Evolutionary conservation across 2,329 filamentous ascomycete genomes (phyloP), one percentile per base, ranked within the genome.

Genomic region (Blastomyces silverae): DNA sequence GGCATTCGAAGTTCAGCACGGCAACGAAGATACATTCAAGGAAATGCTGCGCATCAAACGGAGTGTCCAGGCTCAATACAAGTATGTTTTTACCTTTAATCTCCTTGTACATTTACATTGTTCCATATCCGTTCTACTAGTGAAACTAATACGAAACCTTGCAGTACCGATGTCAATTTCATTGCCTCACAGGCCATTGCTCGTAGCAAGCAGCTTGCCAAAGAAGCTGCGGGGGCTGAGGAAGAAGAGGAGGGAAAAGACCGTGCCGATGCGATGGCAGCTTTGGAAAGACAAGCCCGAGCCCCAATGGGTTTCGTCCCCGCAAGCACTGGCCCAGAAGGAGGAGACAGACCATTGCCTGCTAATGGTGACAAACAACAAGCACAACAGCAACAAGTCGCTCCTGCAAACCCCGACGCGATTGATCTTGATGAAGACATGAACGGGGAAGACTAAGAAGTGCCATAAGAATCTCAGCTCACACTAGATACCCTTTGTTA

Each of bases 1-100:
- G 77, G 84, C 87, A 64, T 99, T 99, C 77, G 95, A 99, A 78
- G 92, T 97, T 28, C 90, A 95, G 75, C 94, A 99, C 74, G 94
- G 94, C 69, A 99, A 99, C 78, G 95, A 99, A 76, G 94, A 99
- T 76, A 99, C 95, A 0, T 99, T 95, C 83, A 97, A 96, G 81
- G 94, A 99, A 76, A 99, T 99, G 94, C 83, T 97, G 67, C 88
- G 94, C 39, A 92, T 99, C 82, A 99, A 97, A 83, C 84, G 94
- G 75, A 96, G 91, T 77, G 94, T 99, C 15, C 92, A 97, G 77
- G 93, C 94, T 63, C 91, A 97, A 79, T 99, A 95, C 83, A 97
- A 97, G 84, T 86, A 83, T 73, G 81, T 57, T 59, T 60, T 48
- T 17, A 39, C 25, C 52, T 37, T 53, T 28, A 59, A 52, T 59